Evolutionary conservation across 2,329 filamentous ascomycete species (phyloP).

Genomic region (Epichloe gansuensis): DNA sequence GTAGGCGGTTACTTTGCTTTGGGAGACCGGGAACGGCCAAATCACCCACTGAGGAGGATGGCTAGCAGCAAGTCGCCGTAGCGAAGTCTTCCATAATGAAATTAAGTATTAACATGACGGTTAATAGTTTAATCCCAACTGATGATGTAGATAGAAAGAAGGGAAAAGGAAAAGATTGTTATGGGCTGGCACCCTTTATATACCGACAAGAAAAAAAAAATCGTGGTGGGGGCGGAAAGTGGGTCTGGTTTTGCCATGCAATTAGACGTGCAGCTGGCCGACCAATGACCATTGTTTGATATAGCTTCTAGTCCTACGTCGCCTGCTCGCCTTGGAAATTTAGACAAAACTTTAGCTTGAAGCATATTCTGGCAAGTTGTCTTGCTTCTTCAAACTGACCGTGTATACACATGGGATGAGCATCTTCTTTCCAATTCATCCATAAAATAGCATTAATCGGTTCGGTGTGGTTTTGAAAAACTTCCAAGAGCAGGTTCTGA

Average conservation of each 20-base stretch:
- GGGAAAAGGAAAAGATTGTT: slow-evolving; percentile 8
- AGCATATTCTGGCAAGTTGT: no score
- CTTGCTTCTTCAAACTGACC: no score
- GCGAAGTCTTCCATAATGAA: slow-evolving; percentile 36
- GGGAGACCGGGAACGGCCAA: slow-evolving; percentile 44
- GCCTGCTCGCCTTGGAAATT: no score
- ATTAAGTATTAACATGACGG: slow-evolving; percentile 36
- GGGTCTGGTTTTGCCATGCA: background rate
- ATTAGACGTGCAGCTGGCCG: no score
- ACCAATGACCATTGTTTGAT: no score
- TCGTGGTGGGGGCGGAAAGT: background rate
- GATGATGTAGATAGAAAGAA: slow-evolving; percentile 29
- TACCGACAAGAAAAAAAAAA: slow-evolving; percentile 1
- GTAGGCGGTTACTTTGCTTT: slow-evolving; percentile 33
- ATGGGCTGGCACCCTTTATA: slow-evolving; percentile 9
- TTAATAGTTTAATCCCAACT: slow-evolving; percentile 33
- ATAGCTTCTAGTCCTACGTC: no score
- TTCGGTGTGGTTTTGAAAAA: no score
- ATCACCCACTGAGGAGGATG: slow-evolving; percentile 33
- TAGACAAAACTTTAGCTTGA: no score
- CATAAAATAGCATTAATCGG: no score
- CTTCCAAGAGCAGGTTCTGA: no score
- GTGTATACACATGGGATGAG: no score
- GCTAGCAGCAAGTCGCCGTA: slow-evolving; percentile 42
- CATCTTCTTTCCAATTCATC: no score